A percentile compares a stretch with the other conserved stretches of the same genome.
These are phyloP conservation scores for Sedum album DNA, from an alignment of 164 flowering plant genomes.

Conservation along the genomic window DNA sequence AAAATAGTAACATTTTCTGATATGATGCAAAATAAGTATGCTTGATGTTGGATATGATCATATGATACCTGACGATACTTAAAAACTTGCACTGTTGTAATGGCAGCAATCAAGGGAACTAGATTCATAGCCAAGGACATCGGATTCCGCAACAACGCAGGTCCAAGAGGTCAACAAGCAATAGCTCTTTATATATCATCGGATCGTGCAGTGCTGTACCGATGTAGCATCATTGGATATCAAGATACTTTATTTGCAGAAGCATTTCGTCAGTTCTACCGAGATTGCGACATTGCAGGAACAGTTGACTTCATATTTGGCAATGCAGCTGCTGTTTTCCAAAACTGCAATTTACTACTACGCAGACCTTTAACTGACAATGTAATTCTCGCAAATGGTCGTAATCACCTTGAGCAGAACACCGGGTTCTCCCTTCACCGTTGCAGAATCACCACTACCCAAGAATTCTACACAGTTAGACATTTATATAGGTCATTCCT, in stretches of 20 bases:
- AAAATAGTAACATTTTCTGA: background rate
- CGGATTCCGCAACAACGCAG: slow-evolving; percentile 42
- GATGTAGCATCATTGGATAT: slow-evolving; percentile 36
- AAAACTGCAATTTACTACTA: slow-evolving; percentile 24
- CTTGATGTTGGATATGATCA: too few relatives aligned
- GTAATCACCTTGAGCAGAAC: slow-evolving; percentile 32
- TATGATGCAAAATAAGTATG: too few relatives aligned
- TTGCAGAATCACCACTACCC: slow-evolving; percentile 19
- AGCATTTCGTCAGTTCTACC: slow-evolving; percentile 35
- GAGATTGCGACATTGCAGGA: slow-evolving; percentile 36
- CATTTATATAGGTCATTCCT: slow-evolving; percentile 22
- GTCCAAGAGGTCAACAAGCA: slow-evolving; percentile 33
- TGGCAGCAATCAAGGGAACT: slow-evolving; percentile 30
- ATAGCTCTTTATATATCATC: slow-evolving; percentile 27
- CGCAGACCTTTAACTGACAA: slow-evolving; percentile 23
- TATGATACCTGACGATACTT: too few relatives aligned
- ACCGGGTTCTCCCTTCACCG: slow-evolving; percentile 37
- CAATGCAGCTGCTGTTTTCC: slow-evolving; percentile 37
- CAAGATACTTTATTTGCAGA: slow-evolving; percentile 37
- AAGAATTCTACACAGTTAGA: slow-evolving; percentile 21
- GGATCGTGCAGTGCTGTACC: slow-evolving; percentile 26
- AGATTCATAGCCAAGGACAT: slow-evolving; percentile 41
- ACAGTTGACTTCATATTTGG: slow-evolving; percentile 44
- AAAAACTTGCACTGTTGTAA: too few relatives aligned
- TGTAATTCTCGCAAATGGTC: slow-evolving; percentile 33